Base-by-base conservation (phyloP, 371 early-diverging fungal species). In the Actinomortierella wolfii region DNA sequence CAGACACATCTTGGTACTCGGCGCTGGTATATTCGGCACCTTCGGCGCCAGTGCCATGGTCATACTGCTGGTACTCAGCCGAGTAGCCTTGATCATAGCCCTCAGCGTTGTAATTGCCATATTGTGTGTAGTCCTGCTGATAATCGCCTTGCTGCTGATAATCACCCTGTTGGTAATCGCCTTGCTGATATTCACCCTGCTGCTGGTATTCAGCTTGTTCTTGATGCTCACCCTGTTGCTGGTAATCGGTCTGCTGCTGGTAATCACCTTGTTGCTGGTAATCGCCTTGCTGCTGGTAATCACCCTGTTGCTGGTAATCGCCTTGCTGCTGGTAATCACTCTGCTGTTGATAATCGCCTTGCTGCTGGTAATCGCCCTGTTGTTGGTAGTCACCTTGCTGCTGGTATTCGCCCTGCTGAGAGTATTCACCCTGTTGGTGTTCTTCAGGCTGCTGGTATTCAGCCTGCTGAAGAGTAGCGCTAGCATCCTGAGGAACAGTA, bases 321-420 rank as follows among this genome's bases (percentile, higher is more conserved):
- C 46, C 49, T 51, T 25, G n/a, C 41, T 28, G 18, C 40, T 46
- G 34, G 61, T 79, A 17, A 57, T 70, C 75, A 68, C 73, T 46
- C 18, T 74, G 6, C 46, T 54, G 20, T 51, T 62, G 25, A 62
- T 61, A 25, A 67, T 66, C 0, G 79, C 51, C 44, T 18, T 56
- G 45, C 17, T 64, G 23, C 80, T 81, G 49, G 76, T 76, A 18
- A 68, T 77, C 29, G 77, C 62, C 49, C 69, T 79, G 57, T 5
- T 58, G 51, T 21, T 50, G 42, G 51, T 40, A 21, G n/a, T 13
- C 41, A 1, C 46, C 49, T 51, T 25, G n/a, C 41, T 28, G 18
- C 40, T 46, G 34, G 61, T 79, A 17, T 59, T 70, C 75, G 68
- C 73, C 51, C 18, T 74, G 6, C 46, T 54, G 20, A 50, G 59